phyloP scores from a whole-genome alignment of 495 filamentous ascomycete species.

The Pyrenula massariospora region DNA sequence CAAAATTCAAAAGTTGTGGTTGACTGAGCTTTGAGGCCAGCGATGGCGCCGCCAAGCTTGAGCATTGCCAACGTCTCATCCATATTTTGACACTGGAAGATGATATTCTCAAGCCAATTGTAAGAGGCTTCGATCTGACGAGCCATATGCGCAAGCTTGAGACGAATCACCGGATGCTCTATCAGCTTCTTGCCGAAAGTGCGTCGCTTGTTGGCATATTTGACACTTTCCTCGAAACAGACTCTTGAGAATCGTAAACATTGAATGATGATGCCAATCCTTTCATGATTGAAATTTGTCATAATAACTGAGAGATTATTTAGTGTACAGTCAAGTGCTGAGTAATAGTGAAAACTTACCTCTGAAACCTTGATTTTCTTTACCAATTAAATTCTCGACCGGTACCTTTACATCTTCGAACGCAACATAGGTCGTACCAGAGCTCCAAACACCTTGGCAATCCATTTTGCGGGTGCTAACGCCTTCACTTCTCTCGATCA shows the following conservation, averaged over 20 bases:
- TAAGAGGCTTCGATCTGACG: conserved; percentile 93
- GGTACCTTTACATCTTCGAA: conserved; percentile 98
- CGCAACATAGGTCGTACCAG: conserved; percentile 90
- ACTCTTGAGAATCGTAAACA: conserved; percentile 90
- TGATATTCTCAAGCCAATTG: conserved; percentile 93
- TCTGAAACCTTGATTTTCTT: conserved; percentile 98
- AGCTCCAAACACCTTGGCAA: conserved; percentile 93
- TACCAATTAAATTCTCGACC: conserved; percentile 93
- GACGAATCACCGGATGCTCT: conserved; percentile 92
- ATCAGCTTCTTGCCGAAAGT: conserved; percentile 95
- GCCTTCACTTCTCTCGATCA: conserved; percentile 69
- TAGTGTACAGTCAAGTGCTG: conserved; percentile 6
- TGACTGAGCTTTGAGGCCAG: conserved; percentile 82
- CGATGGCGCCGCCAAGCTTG: conserved; percentile 88
- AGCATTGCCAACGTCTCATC: conserved; percentile 91
- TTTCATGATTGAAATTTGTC: conserved; percentile 99
- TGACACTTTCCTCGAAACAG: conserved; percentile 91
- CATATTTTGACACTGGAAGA: conserved; percentile 90
- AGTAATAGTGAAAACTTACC: conserved; percentile 20
- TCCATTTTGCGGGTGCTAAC: conserved; percentile 93
- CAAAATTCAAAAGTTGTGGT: conserved; percentile 96
- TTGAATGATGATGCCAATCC: conserved; percentile 97
- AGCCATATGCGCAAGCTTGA: conserved; percentile 97
- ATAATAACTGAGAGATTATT: conserved; percentile 53
- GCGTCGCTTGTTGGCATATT: conserved; percentile 90